phyloP scores from a whole-genome alignment of 331 rosid species.

The Quercus lobata region DNA sequence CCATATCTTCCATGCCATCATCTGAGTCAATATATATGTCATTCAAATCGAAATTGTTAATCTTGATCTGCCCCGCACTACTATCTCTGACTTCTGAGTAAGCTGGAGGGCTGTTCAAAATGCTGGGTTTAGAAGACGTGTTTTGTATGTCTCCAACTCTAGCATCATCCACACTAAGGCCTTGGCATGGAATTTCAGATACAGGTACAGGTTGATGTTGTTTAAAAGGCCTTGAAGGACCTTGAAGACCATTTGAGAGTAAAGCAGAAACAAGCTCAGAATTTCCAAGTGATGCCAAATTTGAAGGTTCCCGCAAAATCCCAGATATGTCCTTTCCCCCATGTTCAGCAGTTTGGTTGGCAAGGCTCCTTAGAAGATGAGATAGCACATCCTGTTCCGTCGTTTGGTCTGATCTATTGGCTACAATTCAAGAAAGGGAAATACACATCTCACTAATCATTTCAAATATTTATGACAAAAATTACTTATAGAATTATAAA shows the following conservation, averaged over 20 bases:
- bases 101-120: slow-evolving; percentile 54
- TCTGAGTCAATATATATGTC: slow-evolving; percentile 73
- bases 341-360: slow-evolving; percentile 46
- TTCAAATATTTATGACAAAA: background rate
- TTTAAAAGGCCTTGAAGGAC: slow-evolving; percentile 43
- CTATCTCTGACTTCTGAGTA: slow-evolving; percentile 62
- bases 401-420: slow-evolving; percentile 64
- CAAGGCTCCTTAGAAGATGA: slow-evolving; percentile 67
- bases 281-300: slow-evolving; percentile 43
- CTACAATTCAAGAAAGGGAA: slow-evolving; percentile 35
- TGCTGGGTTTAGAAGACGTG: slow-evolving; percentile 39
- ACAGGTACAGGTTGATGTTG: slow-evolving; percentile 36
- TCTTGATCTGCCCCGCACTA: slow-evolving; percentile 52
- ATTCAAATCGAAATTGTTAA: slow-evolving; percentile 73
- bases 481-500: slow-evolving; percentile 12
- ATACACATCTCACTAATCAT: slow-evolving; percentile 7
- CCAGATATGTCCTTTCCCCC: slow-evolving; percentile 52
- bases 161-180: slow-evolving; percentile 36
- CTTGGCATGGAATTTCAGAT: slow-evolving; percentile 45
- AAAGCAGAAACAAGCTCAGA: slow-evolving; percentile 54
- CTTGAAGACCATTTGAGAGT: slow-evolving; percentile 53
- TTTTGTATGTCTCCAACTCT: slow-evolving; percentile 44
- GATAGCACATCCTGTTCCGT: slow-evolving; percentile 73
- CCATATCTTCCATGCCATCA: slow-evolving; percentile 46
- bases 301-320: slow-evolving; percentile 56